These are phyloP conservation scores for Podila horticola DNA, from an alignment of 192 early-diverging fungal species.

Conservation along the genomic window DNA sequence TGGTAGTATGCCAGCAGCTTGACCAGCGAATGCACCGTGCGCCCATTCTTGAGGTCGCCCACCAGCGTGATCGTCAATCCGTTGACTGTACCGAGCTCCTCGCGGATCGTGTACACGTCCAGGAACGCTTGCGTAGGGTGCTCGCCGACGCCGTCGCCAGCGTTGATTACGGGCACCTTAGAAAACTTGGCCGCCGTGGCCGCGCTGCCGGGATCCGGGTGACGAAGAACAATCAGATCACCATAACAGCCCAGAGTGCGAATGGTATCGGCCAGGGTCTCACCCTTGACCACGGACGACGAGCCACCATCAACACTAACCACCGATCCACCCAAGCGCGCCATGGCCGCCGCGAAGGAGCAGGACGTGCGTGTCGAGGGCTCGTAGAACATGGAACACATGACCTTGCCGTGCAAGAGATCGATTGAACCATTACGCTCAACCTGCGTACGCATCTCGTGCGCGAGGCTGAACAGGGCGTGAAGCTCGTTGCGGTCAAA, in stretches of 20 bases:
- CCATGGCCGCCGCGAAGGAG: constrained; percentile 97
- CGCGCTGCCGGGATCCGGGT: constrained; percentile 90
- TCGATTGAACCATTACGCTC: constrained; percentile 89
- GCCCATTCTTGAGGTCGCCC: constrained; percentile 97
- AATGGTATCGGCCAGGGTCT: constrained; percentile 93
- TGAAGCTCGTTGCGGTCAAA: constrained; percentile 95
- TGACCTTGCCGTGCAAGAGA: constrained; percentile 87
- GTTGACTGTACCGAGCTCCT: constrained; percentile 97
- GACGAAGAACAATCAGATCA: constrained; percentile 92
- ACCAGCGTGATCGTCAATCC: constrained; percentile 95
- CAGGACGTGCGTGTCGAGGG: constrained; percentile 93
- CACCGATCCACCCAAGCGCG: constrained; percentile 90
- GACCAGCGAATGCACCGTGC: constrained; percentile 97
- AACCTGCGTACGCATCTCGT: constrained; percentile 96
- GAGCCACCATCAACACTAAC: constrained; percentile 86
- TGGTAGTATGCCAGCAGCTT: constrained; percentile 90
- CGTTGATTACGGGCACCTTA: constrained; percentile 94
- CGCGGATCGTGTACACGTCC: constrained; percentile 78
- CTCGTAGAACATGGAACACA: constrained; percentile 97
- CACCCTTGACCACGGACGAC: constrained; percentile 97
- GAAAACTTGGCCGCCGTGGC: constrained; percentile 86
- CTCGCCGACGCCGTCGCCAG: constrained; percentile 97
- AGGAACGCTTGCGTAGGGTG: constrained; percentile 98
- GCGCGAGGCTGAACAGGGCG: constrained; percentile 92
- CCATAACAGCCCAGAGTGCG: constrained; percentile 93